Evolutionary conservation across 352 stramenopile species (phyloP).

Genomic region (Pythium angustatum): DNA sequence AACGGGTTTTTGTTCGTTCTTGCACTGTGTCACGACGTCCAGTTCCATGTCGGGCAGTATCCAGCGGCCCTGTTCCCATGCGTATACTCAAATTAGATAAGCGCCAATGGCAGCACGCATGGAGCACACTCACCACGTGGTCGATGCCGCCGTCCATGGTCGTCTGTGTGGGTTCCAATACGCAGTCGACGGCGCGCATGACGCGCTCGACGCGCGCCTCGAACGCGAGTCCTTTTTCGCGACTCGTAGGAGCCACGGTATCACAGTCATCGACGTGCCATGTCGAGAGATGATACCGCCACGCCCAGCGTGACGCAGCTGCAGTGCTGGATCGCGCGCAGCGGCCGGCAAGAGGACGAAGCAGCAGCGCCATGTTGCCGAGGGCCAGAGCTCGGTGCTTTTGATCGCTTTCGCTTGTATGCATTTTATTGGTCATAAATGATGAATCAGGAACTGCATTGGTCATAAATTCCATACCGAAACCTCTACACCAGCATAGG

Average conservation of each 20-base stretch:
- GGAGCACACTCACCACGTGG: slow-evolving; percentile 41
- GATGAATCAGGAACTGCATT: too few relatives aligned
- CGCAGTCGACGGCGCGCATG: slow-evolving; percentile 52
- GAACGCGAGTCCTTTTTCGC: slow-evolving; percentile 59
- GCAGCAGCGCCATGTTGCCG: too few relatives aligned
- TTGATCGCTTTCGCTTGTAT: too few relatives aligned
- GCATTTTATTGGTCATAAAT: too few relatives aligned
- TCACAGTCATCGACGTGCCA: not conserved
- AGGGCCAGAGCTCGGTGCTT: too few relatives aligned
- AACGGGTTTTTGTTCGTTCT: slow-evolving; percentile 72
- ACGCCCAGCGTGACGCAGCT: not conserved
- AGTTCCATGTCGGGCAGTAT: slow-evolving; percentile 57
- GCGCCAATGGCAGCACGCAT: too few relatives aligned
- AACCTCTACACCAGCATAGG: slow-evolving; percentile 15
- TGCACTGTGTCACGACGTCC: slow-evolving; percentile 80
- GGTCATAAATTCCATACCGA: not conserved
- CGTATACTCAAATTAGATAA: too few relatives aligned
- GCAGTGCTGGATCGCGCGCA: too few relatives aligned
- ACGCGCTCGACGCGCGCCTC: slow-evolving; percentile 61
- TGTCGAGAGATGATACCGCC: not conserved
- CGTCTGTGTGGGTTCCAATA: slow-evolving; percentile 55
- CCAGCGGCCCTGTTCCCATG: slow-evolving; percentile 56
- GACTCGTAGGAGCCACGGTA: slow-evolving; percentile 16
- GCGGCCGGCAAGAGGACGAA: too few relatives aligned
- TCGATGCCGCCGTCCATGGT: slow-evolving; percentile 78